Evolutionary conservation across 2,329 filamentous ascomycete species (phyloP).

Genomic region (Pestalotiopsis sp.): DNA sequence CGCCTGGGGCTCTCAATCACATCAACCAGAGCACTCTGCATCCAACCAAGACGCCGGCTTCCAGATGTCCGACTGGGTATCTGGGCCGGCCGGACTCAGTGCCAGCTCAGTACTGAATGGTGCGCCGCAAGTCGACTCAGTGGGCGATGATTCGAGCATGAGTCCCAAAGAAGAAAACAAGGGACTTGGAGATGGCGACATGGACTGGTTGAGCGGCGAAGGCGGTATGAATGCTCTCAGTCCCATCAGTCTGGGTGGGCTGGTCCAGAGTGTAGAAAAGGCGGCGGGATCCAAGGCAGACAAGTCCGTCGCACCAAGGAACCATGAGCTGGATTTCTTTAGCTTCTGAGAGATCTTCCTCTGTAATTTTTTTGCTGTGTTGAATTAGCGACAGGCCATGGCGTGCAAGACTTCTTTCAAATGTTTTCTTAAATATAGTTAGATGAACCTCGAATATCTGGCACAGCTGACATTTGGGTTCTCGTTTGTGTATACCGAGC

Average conservation of each 20-base stretch:
- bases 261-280: slow-evolving; percentile 29
- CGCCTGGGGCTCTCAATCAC: slow-evolving; percentile 29
- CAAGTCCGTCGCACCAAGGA: slow-evolving; percentile 25
- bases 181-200: background rate
- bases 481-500: background rate
- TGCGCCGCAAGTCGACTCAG: background rate
- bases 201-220: slow-evolving; percentile 28
- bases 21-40: slow-evolving; percentile 19
- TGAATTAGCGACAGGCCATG: background rate
- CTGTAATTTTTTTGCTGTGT: background rate
- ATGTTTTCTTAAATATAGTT: background rate
- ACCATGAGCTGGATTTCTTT: slow-evolving; percentile 43
- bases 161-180: background rate
- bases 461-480: background rate
- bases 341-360: slow-evolving; percentile 28
- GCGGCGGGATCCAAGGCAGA: slow-evolving; percentile 11
- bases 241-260: slow-evolving; percentile 31
- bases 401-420: background rate
- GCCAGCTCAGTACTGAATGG: slow-evolving; percentile 27
- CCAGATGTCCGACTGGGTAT: slow-evolving; percentile 27
- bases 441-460: background rate
- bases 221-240: slow-evolving; percentile 21
- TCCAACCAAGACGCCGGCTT: slow-evolving; percentile 25
- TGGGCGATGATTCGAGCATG: slow-evolving; percentile 3
- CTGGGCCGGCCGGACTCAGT: slow-evolving; percentile 30